phyloP scores from a whole-genome alignment of 495 filamentous ascomycete genomes.

The Daldinia loculata region DNA sequence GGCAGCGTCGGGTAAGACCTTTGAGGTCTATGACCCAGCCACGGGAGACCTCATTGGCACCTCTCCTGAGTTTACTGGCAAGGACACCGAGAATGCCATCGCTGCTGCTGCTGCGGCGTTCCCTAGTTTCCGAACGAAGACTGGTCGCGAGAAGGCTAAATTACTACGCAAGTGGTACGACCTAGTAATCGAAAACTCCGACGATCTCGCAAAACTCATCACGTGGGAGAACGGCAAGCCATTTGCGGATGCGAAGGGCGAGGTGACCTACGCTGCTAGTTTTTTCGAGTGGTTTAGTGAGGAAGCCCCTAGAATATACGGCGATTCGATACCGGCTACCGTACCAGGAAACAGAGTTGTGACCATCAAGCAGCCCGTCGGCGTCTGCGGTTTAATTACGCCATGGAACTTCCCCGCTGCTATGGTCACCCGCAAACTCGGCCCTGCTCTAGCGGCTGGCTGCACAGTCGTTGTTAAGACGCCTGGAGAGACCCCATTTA shows the following conservation, averaged over 20 bases:
- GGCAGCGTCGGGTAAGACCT: conserved; percentile 79
- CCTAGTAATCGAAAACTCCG: conserved; percentile 83
- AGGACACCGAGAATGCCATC: conserved; percentile 82
- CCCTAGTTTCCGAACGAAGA: conserved; percentile 74
- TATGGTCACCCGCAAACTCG: conserved; percentile 92
- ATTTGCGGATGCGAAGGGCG: conserved; percentile 74
- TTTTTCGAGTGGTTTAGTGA: conserved; percentile 89
- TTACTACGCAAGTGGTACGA: conserved; percentile 92
- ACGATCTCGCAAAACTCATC: conserved; percentile 89
- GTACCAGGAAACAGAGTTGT: conserved; percentile 76
- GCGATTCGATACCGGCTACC: conserved; percentile 77
- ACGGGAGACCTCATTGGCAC: conserved; percentile 81
- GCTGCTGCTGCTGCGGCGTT: conserved; percentile 78
- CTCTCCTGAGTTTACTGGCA: conserved; percentile 79
- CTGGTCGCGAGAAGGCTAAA: conserved; percentile 81
- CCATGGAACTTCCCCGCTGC: conserved; percentile 97
- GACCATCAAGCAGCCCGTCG: conserved; percentile 85
- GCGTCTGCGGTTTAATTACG: conserved; percentile 93
- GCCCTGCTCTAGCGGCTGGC: conserved; percentile 74
- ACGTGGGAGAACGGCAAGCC: conserved; percentile 87
- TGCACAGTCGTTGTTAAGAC: conserved; percentile 89
- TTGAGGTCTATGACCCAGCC: conserved; percentile 82
- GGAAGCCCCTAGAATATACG: conserved; percentile 76
- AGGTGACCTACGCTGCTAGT: conserved; percentile 75
- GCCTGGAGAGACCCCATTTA: conserved; percentile 86